Conservation (phyloP, 192 early-diverging fungal genomes). For the Martensiomyces pterosporus region DNA sequence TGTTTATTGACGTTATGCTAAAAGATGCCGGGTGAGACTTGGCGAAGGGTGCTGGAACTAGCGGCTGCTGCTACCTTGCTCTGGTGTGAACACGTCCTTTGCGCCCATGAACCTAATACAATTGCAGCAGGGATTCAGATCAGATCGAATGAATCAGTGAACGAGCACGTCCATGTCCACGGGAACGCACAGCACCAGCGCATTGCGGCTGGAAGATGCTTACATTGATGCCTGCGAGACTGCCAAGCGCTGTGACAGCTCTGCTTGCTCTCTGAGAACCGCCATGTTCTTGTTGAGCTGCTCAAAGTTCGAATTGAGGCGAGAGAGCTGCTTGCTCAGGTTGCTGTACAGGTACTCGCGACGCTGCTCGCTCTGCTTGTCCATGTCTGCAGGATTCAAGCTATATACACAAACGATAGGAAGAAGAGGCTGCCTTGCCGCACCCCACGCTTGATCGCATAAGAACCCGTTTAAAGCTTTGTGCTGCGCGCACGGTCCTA, state of each 20-base stretch:
- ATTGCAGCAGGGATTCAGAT: neutral
- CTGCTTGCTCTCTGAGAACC: slow-evolving; percentile 28
- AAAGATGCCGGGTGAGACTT: too few species aligned
- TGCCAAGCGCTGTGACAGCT: slow-evolving; percentile 37
- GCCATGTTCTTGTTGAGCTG: slow-evolving; percentile 30
- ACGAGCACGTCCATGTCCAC: too few species aligned
- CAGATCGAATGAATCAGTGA: too few species aligned
- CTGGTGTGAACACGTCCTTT: slow-evolving; percentile 24
- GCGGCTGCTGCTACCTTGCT: neutral
- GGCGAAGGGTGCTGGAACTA: neutral
- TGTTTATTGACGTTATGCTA: too few species aligned
- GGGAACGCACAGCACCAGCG: too few species aligned
- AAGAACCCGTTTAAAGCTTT: too few species aligned
- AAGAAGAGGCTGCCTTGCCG: too few species aligned
- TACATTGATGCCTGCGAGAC: slow-evolving; percentile 41
- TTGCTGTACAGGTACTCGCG: slow-evolving; percentile 42
- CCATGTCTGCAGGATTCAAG: slow-evolving; percentile 25
- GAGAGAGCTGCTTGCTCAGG: slow-evolving; percentile 39
- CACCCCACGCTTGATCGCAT: too few species aligned
- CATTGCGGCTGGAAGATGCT: neutral
- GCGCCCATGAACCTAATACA: slow-evolving; percentile 44
- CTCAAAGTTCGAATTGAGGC: slow-evolving; percentile 45
- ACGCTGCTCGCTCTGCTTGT: slow-evolving; percentile 32
- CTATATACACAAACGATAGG: too few species aligned
- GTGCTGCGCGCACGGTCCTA: too few species aligned